Evolutionary conservation across 73 alveolate genomes (phyloP).

Genomic region (Blepharisma japonicum): DNA sequence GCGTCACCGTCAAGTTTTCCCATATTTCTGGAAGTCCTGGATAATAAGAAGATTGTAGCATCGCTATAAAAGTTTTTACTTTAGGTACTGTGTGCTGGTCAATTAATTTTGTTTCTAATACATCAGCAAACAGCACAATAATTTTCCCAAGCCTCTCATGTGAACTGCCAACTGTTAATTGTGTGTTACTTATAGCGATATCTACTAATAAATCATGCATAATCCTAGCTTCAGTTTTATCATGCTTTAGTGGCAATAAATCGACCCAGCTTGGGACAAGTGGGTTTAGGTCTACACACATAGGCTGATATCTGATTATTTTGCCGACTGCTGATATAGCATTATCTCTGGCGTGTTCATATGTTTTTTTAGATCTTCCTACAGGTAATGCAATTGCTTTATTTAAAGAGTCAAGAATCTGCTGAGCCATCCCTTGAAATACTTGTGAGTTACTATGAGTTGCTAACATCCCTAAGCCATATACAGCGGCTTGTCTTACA

Average conservation of each 20-base stretch:
- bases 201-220: constrained; percentile 55
- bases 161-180: background rate
- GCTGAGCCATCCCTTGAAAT: constrained; percentile 39
- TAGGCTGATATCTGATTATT: constrained; percentile 45
- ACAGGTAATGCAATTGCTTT: constrained; percentile 46
- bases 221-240: constrained; percentile 53
- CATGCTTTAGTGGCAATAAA: constrained; percentile 54
- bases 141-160: background rate
- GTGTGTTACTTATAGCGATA: constrained; percentile 14
- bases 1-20: too few relatives aligned
- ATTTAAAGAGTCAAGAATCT: constrained; percentile 42
- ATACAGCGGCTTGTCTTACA: constrained; percentile 92
- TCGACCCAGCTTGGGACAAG: constrained; percentile 50
- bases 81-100: background rate
- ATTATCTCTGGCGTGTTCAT: constrained; percentile 79
- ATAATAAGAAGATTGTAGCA: background rate
- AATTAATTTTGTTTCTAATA: background rate
- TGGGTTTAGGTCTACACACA: constrained; percentile 25
- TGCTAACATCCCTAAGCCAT: constrained; percentile 91
- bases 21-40: too few relatives aligned
- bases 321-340: constrained; percentile 77
- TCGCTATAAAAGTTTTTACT: background rate
- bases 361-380: constrained; percentile 42
- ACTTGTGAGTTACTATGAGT: constrained; percentile 38
- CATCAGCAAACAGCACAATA: background rate